Evolutionary conservation across 192 early-diverging fungal species (phyloP).

Genomic region (Entomortierella chlamydospora): DNA sequence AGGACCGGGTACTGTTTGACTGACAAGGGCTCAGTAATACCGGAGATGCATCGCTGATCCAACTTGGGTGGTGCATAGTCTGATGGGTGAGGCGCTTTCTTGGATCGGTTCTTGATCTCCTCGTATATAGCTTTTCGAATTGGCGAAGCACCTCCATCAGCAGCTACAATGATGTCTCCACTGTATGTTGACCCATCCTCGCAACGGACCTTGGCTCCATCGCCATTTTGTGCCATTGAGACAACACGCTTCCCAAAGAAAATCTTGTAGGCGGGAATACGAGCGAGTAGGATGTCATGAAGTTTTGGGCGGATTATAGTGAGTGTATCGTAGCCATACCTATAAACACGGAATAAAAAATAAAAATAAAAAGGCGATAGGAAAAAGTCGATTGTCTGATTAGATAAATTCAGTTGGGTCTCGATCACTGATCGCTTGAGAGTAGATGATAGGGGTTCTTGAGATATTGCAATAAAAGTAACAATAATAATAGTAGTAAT

Average conservation of each 20-base stretch:
- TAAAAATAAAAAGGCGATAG: neutral
- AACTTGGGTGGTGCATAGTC: slow-evolving; percentile 27
- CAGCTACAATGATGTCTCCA: slow-evolving; percentile 39
- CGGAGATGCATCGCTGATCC: slow-evolving; percentile 37
- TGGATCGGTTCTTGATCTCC: slow-evolving; percentile 17
- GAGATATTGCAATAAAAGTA: too few species aligned
- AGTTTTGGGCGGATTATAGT: slow-evolving; percentile 41
- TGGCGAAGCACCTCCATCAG: slow-evolving; percentile 35
- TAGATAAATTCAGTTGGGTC: too few species aligned
- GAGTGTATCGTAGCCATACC: slow-evolving; percentile 38
- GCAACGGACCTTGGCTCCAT: slow-evolving; percentile 45
- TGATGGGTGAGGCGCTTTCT: slow-evolving; percentile 19
- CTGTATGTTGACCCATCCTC: slow-evolving; percentile 33
- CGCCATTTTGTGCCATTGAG: slow-evolving; percentile 20
- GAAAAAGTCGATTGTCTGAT: too few species aligned
- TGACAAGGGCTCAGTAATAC: slow-evolving; percentile 25
- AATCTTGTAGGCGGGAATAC: slow-evolving; percentile 46
- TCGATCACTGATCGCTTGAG: too few species aligned
- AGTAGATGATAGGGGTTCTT: too few species aligned
- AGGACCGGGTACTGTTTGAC: slow-evolving; percentile 26
- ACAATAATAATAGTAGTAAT: too few species aligned
- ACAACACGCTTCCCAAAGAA: slow-evolving; percentile 32
- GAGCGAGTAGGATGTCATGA: slow-evolving; percentile 32
- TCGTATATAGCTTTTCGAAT: slow-evolving; percentile 27
- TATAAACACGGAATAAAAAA: neutral